Evolutionary conservation across 495 filamentous ascomycete genomes (phyloP), one percentile per base, ranked within the genome.

Genomic region (Beverwykella pulmonaria): DNA sequence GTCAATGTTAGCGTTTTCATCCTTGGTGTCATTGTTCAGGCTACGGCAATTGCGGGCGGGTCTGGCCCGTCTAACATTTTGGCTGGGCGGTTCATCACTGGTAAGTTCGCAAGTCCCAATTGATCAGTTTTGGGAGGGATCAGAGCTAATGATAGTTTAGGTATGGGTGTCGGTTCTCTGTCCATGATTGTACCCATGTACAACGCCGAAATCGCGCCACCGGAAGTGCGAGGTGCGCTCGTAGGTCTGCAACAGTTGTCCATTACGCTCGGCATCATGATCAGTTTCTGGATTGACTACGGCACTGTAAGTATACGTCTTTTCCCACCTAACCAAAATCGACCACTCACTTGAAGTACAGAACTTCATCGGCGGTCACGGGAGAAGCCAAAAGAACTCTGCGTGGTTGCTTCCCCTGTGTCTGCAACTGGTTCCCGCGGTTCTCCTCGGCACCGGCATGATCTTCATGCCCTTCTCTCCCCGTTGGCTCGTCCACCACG

Each of bases 271-370:
- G 92, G 92, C 26, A 93, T 96, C 75, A 85, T 94, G 80, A 77
- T 92, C 65, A 86, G 83, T 65, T 94, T 92, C 79, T 95, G 91
- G 90, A 90, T 92, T 68, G 86, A 91, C 75, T 92, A 91, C 56
- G 75, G 74, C 44, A 74, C 71, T 9, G 67, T 72, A 32, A 61
- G 59, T 26, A 23, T 22, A 2, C 7, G 6, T 30, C 9, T 22
- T 48, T 27, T 8, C 19, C 39, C 48, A 0, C 36, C 29, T 32
- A 52, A 46, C 4, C 56, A 20, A 29, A 25, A 52, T 34, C 25
- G 7, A 25, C 14, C n/a, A n/a, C n/a, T n/a, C n/a, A n/a, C n/a
- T n/a, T n/a, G n/a, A n/a, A n/a, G n/a, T n/a, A n/a, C n/a, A 67
- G 61, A 89, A 92, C 74, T 92, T 84, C 75, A 92, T 92, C 53